Evolutionary conservation across 345 rosid species (phyloP), one percentile per base, ranked within the genome.

Genomic region (Citrus maxima): DNA sequence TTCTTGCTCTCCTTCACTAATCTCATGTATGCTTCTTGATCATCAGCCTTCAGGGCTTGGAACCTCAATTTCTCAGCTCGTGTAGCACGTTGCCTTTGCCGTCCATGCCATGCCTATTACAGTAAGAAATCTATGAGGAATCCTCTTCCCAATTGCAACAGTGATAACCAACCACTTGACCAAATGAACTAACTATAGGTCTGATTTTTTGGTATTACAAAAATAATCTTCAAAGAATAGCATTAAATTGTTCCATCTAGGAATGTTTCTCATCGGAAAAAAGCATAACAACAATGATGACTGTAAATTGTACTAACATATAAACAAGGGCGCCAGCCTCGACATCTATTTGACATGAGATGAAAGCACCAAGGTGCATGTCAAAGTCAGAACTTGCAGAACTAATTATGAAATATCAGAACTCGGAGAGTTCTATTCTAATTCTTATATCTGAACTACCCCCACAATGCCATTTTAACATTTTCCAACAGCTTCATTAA

Each of bases 1-100:
- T 97, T 97, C 82, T 97, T 97, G 81, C 99, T 97, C 88, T 97
- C 98, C 90, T 97, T 97, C 27, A 97, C 99, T 77, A 97, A 80
- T 88, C 90, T 89, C 97, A 94, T 92, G 82, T 97, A 97, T 79
- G 97, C 97, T 87, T 93, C 99, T 85, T 97, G 98, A 81, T 97
- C 98, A 86, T 94, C 99, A 64, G 98, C 91, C 88, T 94, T 97
- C 82, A 97, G 87, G 72, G 99, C 99, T 86, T 91, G 94, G 82
- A 97, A 85, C 84, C 99, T 93, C 84, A 97, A 80, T 83, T 94
- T 97, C 88, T 97, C 99, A 75, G 98, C 98, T 65, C 99, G 90
- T 38, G 98, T 94, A 38, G 97, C 97, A 74, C 99, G 98, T 72
- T 97, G 99, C 84, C 98, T 89, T 89, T 97, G 99, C 85, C 93